Conservation (phyloP, 148 eudicot genomes). For the Vaccinium darrowii region DNA sequence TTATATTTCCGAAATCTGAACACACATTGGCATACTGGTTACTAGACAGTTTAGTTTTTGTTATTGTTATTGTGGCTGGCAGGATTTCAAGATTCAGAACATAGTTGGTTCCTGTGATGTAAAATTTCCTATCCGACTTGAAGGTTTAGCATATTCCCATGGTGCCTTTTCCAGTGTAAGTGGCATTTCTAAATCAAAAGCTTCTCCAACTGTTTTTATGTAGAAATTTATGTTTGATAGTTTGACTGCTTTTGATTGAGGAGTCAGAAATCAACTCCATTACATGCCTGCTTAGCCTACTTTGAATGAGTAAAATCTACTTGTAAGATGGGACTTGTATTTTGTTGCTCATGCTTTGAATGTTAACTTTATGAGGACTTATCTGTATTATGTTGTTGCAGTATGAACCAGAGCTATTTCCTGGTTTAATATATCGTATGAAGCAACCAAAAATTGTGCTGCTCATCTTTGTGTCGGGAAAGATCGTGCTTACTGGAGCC, state of each 20-base stretch:
- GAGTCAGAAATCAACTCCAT: background rate
- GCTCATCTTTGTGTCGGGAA: slow-evolving; percentile 78
- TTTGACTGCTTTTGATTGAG: background rate
- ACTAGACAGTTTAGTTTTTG: background rate
- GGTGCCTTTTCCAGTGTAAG: slow-evolving; percentile 76
- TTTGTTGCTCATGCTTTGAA: background rate
- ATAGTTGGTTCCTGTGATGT: slow-evolving; percentile 81
- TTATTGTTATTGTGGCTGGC: background rate
- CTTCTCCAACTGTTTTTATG: background rate
- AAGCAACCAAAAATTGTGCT: slow-evolving; percentile 77
- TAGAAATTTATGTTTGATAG: background rate
- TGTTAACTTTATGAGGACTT: slow-evolving; percentile 1
- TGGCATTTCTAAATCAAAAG: background rate
- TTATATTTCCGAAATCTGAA: background rate
- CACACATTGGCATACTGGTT: background rate
- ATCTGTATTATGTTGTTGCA: slow-evolving; percentile 22
- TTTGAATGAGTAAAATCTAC: background rate
- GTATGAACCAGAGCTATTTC: slow-evolving; percentile 89
- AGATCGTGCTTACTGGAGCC: slow-evolving; percentile 80
- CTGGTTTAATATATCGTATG: slow-evolving; percentile 84
- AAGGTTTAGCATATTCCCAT: slow-evolving; percentile 74
- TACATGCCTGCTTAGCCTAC: background rate
- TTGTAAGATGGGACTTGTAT: background rate
- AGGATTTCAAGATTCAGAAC: slow-evolving; percentile 84
- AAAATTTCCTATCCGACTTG: slow-evolving; percentile 69